Percentiles rank a stretch among this genome's conserved stretches.
These are phyloP conservation scores for Pythium aristosporum DNA, from an alignment of 352 stramenopile species.

Conservation along the genomic window DNA sequence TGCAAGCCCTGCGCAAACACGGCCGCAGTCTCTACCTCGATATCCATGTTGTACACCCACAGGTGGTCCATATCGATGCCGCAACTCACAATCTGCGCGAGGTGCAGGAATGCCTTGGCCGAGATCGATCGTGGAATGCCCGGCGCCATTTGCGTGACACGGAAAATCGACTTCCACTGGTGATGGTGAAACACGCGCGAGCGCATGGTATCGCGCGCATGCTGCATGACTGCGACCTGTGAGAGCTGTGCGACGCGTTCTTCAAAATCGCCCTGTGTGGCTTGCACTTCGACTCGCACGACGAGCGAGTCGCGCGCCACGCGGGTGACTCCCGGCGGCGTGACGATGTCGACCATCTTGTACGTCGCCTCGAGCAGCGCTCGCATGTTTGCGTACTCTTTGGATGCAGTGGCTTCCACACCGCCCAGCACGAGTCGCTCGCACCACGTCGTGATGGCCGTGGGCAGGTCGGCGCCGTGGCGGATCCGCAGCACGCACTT, in stretches of 20 bases:
- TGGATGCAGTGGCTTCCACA: slow-evolving; percentile 5
- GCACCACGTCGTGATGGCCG: slow-evolving; percentile 8
- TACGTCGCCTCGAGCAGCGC: slow-evolving; percentile 6
- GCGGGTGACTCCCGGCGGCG: background rate
- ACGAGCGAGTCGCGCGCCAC: background rate
- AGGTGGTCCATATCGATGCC: background rate
- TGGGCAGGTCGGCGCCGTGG: slow-evolving; percentile 7
- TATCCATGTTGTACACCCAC: slow-evolving; percentile 8
- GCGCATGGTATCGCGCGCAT: slow-evolving; percentile 1
- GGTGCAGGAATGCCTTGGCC: slow-evolving; percentile 8
- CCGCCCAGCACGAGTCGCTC: slow-evolving; percentile 14
- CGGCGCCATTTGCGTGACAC: background rate
- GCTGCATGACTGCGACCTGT: slow-evolving; percentile 5
- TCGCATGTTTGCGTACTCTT: slow-evolving; percentile 1
- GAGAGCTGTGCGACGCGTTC: slow-evolving; percentile 9
- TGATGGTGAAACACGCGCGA: background rate
- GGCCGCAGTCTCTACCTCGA: background rate
- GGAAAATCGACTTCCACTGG: slow-evolving; percentile 11
- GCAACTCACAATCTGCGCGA: slow-evolving; percentile 5
- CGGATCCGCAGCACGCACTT: background rate
- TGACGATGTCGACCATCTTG: background rate
- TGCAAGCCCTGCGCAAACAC: slow-evolving; percentile 12
- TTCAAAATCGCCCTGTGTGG: slow-evolving; percentile 5
- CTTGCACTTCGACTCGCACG: slow-evolving; percentile 2
- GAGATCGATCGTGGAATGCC: slow-evolving; percentile 6